A percentile compares a stretch with the other conserved stretches of the same genome.
phyloP scores from a whole-genome alignment of 441 rosid species.

The Pelargonium cotyledonis region DNA sequence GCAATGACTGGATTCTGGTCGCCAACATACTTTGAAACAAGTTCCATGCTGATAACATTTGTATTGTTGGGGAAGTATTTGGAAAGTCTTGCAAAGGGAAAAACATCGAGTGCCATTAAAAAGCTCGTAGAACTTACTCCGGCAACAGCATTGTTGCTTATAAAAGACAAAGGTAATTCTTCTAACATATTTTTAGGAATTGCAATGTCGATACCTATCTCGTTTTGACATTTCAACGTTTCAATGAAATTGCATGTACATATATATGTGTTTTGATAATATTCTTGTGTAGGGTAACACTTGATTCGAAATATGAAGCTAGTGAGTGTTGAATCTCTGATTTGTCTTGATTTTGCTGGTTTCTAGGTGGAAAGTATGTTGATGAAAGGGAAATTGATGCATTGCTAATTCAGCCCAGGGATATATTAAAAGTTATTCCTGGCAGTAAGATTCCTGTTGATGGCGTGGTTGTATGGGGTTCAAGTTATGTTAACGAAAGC shows the following conservation, averaged over 20 bases:
- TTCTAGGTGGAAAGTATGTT: constrained; percentile 53
- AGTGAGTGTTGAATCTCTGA: constrained; percentile 9
- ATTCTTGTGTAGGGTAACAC: neutral
- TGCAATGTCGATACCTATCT: neutral
- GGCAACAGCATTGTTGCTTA: constrained; percentile 75
- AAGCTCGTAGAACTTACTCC: constrained; percentile 95
- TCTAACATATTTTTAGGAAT: neutral
- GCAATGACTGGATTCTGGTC: constrained; percentile 92
- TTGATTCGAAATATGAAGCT: neutral
- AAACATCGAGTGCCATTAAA: constrained; percentile 96
- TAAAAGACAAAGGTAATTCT: constrained; percentile 67
- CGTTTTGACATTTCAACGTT: neutral
- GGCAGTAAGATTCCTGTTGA: constrained; percentile 95
- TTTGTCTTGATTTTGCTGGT: constrained; percentile 14
- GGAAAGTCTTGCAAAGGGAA: constrained; percentile 96
- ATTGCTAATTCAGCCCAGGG: constrained; percentile 87
- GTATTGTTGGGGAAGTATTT: constrained; percentile 92
- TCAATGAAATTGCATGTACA: no score
- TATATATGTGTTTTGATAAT: no score
- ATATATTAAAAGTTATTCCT: constrained; percentile 84
- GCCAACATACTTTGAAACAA: constrained; percentile 94
- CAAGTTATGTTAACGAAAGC: constrained; percentile 91
- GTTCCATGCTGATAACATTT: constrained; percentile 94
- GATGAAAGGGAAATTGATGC: constrained; percentile 94
- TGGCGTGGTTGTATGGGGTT: constrained; percentile 88